phyloP scores from a whole-genome alignment of 306 rosid species.

The Corylus avellana region DNA sequence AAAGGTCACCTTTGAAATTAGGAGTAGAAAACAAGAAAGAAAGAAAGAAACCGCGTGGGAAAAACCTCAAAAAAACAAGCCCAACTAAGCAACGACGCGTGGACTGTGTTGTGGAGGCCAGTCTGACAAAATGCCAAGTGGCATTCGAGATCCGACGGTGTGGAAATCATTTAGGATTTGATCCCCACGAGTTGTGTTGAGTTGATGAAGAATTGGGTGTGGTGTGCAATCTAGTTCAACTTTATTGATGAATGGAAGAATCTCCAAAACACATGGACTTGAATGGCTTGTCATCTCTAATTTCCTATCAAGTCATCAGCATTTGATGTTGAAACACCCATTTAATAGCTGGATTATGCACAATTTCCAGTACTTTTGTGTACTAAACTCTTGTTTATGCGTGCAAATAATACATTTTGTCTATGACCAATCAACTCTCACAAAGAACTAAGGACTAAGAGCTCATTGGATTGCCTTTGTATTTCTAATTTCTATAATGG shows the following conservation, averaged over 20 bases:
- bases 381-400: too few relatives aligned
- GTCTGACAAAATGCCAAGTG: slow-evolving; percentile 28
- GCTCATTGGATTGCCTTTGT: not conserved
- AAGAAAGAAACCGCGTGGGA: slow-evolving; percentile 28
- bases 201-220: not conserved
- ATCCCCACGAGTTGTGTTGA: not conserved
- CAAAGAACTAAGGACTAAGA: not conserved
- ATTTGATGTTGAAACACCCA: not conserved
- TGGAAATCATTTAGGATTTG: slow-evolving; percentile 9
- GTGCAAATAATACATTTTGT: too few relatives aligned
- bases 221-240: too few relatives aligned
- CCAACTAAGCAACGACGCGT: slow-evolving; percentile 78
- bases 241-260: too few relatives aligned
- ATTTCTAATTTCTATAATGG: not conserved
- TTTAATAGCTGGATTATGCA: too few relatives aligned
- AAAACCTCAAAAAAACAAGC: slow-evolving; percentile 38
- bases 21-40: not conserved
- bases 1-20: not conserved
- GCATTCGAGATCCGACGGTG: not conserved
- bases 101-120: slow-evolving; percentile 67
- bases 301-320: too few relatives aligned
- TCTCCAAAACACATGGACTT: too few relatives aligned
- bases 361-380: too few relatives aligned
- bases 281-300: too few relatives aligned
- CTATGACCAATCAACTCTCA: not conserved